Conservation (phyloP, 345 rosid genomes). For the Pelargonium nanum region DNA sequence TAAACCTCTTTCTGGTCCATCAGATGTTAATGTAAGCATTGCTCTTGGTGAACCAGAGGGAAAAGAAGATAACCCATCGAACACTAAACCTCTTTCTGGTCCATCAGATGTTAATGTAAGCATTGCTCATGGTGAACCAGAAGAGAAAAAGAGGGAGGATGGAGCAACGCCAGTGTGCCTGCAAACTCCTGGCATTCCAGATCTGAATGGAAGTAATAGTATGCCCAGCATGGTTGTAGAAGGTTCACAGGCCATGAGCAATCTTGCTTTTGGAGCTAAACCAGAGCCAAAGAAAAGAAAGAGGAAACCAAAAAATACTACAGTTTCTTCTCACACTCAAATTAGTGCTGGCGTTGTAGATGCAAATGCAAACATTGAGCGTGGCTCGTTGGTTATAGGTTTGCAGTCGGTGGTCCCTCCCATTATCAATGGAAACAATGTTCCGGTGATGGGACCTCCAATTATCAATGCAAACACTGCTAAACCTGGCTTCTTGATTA, state of each 20-base stretch:
- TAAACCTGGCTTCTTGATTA: background rate
- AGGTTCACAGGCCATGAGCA: background rate
- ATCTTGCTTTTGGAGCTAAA: background rate
- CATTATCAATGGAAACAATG: background rate
- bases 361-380: background rate
- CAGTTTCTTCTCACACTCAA: background rate
- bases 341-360: background rate
- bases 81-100: constrained; percentile 17
- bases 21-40: constrained; percentile 27
- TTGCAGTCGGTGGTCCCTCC: background rate
- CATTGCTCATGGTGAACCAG: background rate
- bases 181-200: background rate
- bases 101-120: background rate
- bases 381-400: background rate
- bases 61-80: constrained; percentile 17
- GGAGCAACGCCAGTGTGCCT: background rate
- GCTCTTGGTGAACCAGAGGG: constrained; percentile 8
- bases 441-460: background rate
- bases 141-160: background rate
- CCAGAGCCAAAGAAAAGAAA: background rate
- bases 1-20: constrained; percentile 18
- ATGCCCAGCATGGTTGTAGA: background rate
- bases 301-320: background rate
- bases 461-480: background rate
- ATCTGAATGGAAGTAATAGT: background rate